A percentile compares a stretch with the other conserved stretches of the same genome.
These are phyloP conservation scores for Acanthamoeba royreba DNA, from an alignment of 208 protist genomes.

Conservation along the genomic window DNA sequence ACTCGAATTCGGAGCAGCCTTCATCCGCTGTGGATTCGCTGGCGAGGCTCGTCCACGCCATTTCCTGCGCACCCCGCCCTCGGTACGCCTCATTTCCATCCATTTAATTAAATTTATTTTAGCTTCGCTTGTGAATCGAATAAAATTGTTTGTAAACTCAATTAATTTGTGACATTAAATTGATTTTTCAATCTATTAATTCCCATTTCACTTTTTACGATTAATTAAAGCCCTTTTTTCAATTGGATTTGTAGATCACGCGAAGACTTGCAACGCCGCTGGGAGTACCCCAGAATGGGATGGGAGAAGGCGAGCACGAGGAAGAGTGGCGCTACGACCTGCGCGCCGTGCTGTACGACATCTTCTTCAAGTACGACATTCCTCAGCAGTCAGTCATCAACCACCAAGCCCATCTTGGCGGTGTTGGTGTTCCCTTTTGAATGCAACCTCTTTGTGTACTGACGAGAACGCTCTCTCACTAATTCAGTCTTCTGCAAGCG, in stretches of 20 bases:
- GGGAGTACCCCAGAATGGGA: background rate
- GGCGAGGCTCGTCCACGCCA: background rate
- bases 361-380: background rate
- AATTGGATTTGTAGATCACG: background rate
- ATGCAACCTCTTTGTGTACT: background rate
- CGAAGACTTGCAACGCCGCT: background rate
- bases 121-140: no score
- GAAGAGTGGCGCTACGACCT: background rate
- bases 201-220: background rate
- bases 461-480: no score
- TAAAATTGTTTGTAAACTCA: no score
- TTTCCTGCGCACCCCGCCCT: background rate
- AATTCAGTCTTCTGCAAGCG: background rate
- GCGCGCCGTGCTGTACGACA: background rate
- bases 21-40: background rate
- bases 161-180: background rate
- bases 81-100: background rate
- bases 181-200: background rate
- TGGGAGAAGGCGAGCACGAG: background rate
- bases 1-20: background rate
- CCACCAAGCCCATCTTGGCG: no score
- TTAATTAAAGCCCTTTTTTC: background rate
- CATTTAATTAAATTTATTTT: background rate
- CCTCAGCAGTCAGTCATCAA: background rate
- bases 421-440: background rate